These are phyloP conservation scores for Talaromyces thailandensis DNA, from an alignment of 495 filamentous ascomycete species.

Conservation along the genomic window DNA sequence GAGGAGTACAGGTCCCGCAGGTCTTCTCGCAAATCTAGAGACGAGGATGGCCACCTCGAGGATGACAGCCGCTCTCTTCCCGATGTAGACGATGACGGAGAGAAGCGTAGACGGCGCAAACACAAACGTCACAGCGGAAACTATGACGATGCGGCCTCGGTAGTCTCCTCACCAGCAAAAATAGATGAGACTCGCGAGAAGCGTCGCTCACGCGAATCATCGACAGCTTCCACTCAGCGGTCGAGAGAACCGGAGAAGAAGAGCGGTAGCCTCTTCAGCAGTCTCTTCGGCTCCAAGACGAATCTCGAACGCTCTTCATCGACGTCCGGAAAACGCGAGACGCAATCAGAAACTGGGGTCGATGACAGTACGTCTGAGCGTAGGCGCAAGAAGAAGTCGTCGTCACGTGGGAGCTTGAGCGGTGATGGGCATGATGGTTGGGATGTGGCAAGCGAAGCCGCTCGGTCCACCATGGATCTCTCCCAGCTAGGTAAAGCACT, in stretches of 20 bases:
- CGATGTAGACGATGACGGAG: constrained; percentile 5
- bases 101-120: constrained; percentile 15
- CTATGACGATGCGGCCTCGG: constrained; percentile 26
- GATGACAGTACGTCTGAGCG: constrained; percentile 29
- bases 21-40: background rate
- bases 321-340: constrained; percentile 26
- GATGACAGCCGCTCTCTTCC: constrained; percentile 4
- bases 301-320: constrained; percentile 21
- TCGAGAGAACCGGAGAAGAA: constrained; percentile 25
- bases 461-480: constrained; percentile 1
- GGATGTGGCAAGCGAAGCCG: constrained; percentile 12
- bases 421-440: constrained; percentile 20
- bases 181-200: constrained; percentile 14
- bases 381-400: constrained; percentile 35
- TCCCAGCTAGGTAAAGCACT: constrained; percentile 13
- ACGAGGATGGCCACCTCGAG: background rate
- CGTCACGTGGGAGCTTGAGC: constrained; percentile 26
- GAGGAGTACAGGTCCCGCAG: constrained; percentile 4
- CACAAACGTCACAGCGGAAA: constrained; percentile 16
- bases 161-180: constrained; percentile 25
- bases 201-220: constrained; percentile 8
- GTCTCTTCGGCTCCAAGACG: constrained; percentile 29
- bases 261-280: constrained; percentile 27
- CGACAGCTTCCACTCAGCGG: constrained; percentile 8
- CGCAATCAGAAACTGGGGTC: constrained; percentile 28